phyloP scores from a whole-genome alignment of 257 asterid genomes.

The Solanum paucissectum region DNA sequence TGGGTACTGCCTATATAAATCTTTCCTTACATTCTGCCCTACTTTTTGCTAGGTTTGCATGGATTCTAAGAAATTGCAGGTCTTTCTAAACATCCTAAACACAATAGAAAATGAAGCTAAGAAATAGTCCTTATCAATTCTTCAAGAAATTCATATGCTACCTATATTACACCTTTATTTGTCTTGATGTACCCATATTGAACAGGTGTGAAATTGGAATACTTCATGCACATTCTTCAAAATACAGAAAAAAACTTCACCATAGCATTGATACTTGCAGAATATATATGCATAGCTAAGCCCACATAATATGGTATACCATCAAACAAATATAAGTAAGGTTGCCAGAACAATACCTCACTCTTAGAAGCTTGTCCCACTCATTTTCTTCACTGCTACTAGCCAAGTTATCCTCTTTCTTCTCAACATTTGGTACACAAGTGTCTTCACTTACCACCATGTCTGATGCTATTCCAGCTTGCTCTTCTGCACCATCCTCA shows the following conservation, averaged over 20 bases:
- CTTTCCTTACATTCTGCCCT: background rate
- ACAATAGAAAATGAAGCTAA: background rate
- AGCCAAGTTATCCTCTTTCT: slow-evolving; percentile 42
- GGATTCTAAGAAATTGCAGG: background rate
- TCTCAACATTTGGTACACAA: slow-evolving; percentile 37
- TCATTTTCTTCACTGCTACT: slow-evolving; percentile 62
- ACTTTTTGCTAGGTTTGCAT: background rate
- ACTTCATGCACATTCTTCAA: background rate
- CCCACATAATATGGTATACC: background rate
- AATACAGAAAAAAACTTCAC: background rate
- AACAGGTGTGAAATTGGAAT: background rate
- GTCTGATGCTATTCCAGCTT: slow-evolving; percentile 34
- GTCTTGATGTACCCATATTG: background rate
- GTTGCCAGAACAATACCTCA: slow-evolving; percentile 36
- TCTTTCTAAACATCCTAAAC: background rate
- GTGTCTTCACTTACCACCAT: slow-evolving; percentile 32
- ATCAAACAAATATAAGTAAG: background rate
- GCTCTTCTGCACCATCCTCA: slow-evolving; percentile 76
- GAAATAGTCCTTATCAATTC: background rate
- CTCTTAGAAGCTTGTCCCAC: slow-evolving; percentile 95
- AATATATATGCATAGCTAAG: background rate
- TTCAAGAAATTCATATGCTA: background rate
- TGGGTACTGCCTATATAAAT: background rate
- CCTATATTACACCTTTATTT: background rate
- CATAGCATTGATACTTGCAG: background rate